Conservation (phyloP, 768 basidiomycete species). For the Megacollybia marginata region DNA sequence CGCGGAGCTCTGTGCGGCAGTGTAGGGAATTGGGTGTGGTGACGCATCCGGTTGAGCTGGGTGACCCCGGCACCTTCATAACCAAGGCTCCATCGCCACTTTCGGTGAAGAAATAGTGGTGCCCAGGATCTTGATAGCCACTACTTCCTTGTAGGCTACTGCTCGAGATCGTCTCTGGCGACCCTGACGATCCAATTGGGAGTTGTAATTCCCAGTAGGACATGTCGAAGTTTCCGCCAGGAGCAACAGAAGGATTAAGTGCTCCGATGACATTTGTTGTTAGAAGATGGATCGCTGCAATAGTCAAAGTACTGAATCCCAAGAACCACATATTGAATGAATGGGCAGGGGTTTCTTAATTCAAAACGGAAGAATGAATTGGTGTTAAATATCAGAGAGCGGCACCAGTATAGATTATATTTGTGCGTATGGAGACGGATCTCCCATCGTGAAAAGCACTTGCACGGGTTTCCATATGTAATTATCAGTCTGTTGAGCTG, state of each 20-base stretch:
- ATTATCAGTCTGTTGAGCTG: too few relatives aligned
- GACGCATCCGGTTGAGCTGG: conserved; percentile 1
- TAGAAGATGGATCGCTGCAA: too few relatives aligned
- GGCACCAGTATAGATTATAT: too few relatives aligned
- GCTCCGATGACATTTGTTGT: neutral
- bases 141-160: neutral
- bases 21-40: conserved; percentile 1
- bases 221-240: conserved; percentile 3
- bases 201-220: conserved; percentile 3
- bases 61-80: conserved; percentile 4
- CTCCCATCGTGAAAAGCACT: too few relatives aligned
- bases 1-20: conserved; percentile 3
- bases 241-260: neutral
- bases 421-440: too few relatives aligned
- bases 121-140: neutral
- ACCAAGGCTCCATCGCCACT: conserved; percentile 1
- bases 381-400: too few relatives aligned
- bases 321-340: too few relatives aligned
- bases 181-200: neutral
- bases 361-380: too few relatives aligned
- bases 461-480: too few relatives aligned
- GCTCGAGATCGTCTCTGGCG: conserved; percentile 1
- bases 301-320: too few relatives aligned
- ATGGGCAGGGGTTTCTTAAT: too few relatives aligned
- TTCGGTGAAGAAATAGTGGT: conserved; percentile 1